Conservation (phyloP, 2,329 filamentous ascomycete species). For the Neopestalotiopsis clavispora region DNA sequence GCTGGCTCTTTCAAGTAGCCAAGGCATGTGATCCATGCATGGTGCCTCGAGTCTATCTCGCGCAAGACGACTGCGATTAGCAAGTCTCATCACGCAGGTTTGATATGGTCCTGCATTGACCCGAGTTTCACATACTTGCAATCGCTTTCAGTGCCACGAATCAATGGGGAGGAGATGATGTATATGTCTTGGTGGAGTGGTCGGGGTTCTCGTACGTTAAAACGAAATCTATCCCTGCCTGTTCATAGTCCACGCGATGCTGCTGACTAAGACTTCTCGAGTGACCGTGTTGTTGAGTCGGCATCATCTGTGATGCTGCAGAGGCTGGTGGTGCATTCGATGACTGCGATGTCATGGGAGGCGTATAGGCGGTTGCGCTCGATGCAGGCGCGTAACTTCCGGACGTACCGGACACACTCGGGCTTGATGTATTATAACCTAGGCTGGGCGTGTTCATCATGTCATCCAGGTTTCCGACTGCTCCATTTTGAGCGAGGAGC, state of each 20-base stretch:
- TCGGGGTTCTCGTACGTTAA: constrained; percentile 75
- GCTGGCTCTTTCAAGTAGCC: constrained; percentile 66
- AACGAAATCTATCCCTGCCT: constrained; percentile 88
- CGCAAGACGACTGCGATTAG: constrained; percentile 49
- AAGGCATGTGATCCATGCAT: constrained; percentile 90
- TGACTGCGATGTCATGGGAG: constrained; percentile 47
- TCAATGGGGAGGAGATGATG: constrained; percentile 67
- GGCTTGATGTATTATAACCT: constrained; percentile 52
- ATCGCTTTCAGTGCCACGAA: constrained; percentile 15
- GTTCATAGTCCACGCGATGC: constrained; percentile 71
- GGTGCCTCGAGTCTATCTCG: constrained; percentile 81
- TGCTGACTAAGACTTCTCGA: constrained; percentile 24
- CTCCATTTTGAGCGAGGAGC: constrained; percentile 58
- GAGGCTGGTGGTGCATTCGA: constrained; percentile 47
- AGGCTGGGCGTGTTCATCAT: constrained; percentile 50
- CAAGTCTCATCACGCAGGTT: constrained; percentile 31
- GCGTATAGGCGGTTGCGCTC: constrained; percentile 49
- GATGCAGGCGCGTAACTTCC: constrained; percentile 59
- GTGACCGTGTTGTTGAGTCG: constrained; percentile 38
- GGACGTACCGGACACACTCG: constrained; percentile 59
- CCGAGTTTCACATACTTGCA: constrained; percentile 5
- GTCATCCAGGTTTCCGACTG: constrained; percentile 47
- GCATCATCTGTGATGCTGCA: constrained; percentile 36
- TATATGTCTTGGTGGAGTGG: constrained; percentile 66
- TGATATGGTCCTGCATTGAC: neutral